phyloP scores from a whole-genome alignment of 1,284 basidiomycete species.

The Sporisorium scitamineum region DNA sequence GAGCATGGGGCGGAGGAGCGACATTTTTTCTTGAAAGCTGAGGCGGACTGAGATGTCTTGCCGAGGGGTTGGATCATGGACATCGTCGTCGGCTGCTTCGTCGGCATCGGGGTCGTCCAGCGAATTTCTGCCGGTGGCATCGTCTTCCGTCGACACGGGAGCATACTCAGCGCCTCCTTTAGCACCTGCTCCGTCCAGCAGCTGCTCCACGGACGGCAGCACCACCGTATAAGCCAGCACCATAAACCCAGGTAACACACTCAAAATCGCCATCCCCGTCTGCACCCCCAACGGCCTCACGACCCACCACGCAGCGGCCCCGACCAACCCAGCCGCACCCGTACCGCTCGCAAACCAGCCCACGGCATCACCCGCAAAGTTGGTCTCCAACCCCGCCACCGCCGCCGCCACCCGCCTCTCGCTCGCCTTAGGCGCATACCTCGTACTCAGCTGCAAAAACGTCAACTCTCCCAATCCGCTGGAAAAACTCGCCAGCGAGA shows the following conservation, averaged over 20 bases:
- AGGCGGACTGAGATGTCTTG: constrained; percentile 26
- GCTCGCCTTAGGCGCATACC: constrained; percentile 64
- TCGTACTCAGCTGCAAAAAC: constrained; percentile 91
- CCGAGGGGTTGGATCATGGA: neutral
- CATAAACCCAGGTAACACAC: constrained; percentile 60
- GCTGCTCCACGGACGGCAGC: constrained; percentile 37
- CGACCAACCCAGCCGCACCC: constrained; percentile 90
- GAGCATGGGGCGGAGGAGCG: constrained; percentile 62
- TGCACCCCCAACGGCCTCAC: constrained; percentile 86
- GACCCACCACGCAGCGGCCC: constrained; percentile 95
- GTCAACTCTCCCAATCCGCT: constrained; percentile 95
- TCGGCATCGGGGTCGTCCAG: constrained; percentile 3
- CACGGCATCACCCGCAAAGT: constrained; percentile 49
- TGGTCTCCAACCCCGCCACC: constrained; percentile 25
- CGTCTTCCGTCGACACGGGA: constrained; percentile 25
- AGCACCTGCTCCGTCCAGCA: constrained; percentile 1
- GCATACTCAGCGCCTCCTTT: constrained; percentile 11
- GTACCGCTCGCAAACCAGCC: constrained; percentile 78
- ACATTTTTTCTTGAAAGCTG: constrained; percentile 60
- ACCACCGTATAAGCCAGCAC: constrained; percentile 52
- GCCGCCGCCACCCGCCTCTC: neutral
- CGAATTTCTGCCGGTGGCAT: neutral
- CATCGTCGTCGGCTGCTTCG: neutral
- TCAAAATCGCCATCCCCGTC: constrained; percentile 77
- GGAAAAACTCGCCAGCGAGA: constrained; percentile 88